These are phyloP conservation scores for Penstemon barbatus DNA, from an alignment of 257 asterid species.

Conservation along the genomic window DNA sequence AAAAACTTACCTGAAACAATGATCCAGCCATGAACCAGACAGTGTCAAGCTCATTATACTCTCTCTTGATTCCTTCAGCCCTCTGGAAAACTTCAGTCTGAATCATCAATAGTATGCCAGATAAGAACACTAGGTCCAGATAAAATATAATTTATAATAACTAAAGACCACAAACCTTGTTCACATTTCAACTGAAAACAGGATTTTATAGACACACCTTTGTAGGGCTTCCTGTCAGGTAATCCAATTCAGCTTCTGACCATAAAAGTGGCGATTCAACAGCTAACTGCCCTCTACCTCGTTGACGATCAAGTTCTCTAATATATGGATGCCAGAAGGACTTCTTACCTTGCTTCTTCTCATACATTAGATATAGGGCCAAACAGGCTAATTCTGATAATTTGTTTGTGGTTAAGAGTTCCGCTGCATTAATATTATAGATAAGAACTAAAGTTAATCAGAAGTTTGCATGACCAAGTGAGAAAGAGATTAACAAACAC, in stretches of 20 bases:
- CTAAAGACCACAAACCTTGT: constrained; percentile 1
- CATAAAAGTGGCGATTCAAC: constrained; percentile 95
- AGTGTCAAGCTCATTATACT: constrained; percentile 94
- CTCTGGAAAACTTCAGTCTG: constrained; percentile 81
- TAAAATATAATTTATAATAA: neutral
- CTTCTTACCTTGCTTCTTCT: constrained; percentile 93
- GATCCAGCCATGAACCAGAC: constrained; percentile 99
- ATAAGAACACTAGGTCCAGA: constrained; percentile 21
- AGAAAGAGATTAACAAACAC: constrained; percentile 12
- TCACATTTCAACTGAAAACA: constrained; percentile 26
- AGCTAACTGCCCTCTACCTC: constrained; percentile 98
- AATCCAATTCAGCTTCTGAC: constrained; percentile 87
- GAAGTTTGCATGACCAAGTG: constrained; percentile 11
- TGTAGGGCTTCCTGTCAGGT: constrained; percentile 91
- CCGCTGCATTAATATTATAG: constrained; percentile 62
- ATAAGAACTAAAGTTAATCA: constrained; percentile 16
- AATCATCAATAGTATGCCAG: constrained; percentile 29
- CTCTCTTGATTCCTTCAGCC: constrained; percentile 92
- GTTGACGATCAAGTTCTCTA: constrained; percentile 91
- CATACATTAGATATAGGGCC: constrained; percentile 96
- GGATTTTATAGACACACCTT: constrained; percentile 51
- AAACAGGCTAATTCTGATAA: constrained; percentile 95
- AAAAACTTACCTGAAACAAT: constrained; percentile 65
- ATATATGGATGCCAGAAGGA: constrained; percentile 96
- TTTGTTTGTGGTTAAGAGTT: constrained; percentile 91